phyloP scores from a whole-genome alignment of 768 basidiomycete genomes.

The Leccinellum albellum region DNA sequence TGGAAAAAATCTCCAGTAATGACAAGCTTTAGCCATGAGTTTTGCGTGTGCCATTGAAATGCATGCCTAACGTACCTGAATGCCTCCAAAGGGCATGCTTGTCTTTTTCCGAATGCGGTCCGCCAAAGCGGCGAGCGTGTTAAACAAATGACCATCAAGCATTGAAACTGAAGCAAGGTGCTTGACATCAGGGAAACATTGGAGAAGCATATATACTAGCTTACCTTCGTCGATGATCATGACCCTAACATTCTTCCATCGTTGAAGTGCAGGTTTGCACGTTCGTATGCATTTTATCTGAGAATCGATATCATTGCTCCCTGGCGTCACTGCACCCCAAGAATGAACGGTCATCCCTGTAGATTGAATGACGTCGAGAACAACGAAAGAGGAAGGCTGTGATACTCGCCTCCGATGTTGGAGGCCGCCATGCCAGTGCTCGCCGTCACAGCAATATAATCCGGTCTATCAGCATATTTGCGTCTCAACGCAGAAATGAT shows the following conservation, averaged over 20 bases:
- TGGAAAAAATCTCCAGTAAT: conserved; percentile 61
- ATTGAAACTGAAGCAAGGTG: conserved; percentile 50
- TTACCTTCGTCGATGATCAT: conserved; percentile 66
- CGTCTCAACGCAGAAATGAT: conserved; percentile 50
- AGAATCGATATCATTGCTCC: conserved; percentile 38
- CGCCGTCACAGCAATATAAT: conserved; percentile 44
- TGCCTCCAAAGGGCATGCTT: conserved; percentile 57
- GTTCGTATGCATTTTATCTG: conserved; percentile 48
- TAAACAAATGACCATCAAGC: conserved; percentile 61
- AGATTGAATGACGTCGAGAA: not conserved
- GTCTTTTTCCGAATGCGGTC: conserved; percentile 47
- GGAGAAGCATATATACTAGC: conserved; percentile 6
- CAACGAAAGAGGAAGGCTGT: not conserved
- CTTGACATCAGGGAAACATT: not conserved
- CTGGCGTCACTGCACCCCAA: conserved; percentile 56
- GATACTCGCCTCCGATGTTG: conserved; percentile 42
- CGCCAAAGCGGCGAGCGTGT: conserved; percentile 55
- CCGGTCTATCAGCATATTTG: conserved; percentile 31
- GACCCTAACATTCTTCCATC: conserved; percentile 56
- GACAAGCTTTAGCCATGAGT: conserved; percentile 35
- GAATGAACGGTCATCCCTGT: conserved; percentile 59
- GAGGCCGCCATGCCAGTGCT: conserved; percentile 45
- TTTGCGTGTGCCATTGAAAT: not conserved
- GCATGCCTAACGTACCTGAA: conserved; percentile 42
- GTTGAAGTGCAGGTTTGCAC: conserved; percentile 49